phyloP scores from a whole-genome alignment of 306 rosid species.

The Sechiopsis laciniata region DNA sequence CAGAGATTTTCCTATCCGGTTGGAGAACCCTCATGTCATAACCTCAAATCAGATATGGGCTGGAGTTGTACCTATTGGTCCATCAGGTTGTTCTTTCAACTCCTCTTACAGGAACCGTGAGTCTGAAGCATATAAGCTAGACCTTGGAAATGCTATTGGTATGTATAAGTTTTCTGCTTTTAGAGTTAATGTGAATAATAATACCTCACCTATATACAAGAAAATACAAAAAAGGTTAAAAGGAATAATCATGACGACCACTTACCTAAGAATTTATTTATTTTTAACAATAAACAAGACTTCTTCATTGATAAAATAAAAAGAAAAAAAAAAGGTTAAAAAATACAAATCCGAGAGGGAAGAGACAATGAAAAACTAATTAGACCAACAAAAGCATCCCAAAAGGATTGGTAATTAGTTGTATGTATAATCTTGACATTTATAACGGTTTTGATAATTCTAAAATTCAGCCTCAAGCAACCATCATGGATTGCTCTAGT shows the following conservation, averaged over 20 bases:
- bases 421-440: slow-evolving; percentile 1
- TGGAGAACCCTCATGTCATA: slow-evolving; percentile 96
- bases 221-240: not conserved
- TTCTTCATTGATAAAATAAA: too few relatives aligned
- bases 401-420: not conserved
- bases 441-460: not conserved
- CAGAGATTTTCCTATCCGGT: slow-evolving; percentile 80
- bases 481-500: too few relatives aligned
- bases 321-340: too few relatives aligned
- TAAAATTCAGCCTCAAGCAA: not conserved
- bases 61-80: slow-evolving; percentile 89
- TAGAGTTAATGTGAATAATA: not conserved
- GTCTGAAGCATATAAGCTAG: slow-evolving; percentile 68
- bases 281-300: not conserved
- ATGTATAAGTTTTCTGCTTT: slow-evolving; percentile 19
- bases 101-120: slow-evolving; percentile 83
- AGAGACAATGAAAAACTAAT: not conserved
- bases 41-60: slow-evolving; percentile 88
- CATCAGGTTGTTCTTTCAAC: slow-evolving; percentile 74
- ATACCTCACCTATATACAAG: not conserved
- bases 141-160: slow-evolving; percentile 97
- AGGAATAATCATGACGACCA: too few relatives aligned
- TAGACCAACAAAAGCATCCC: not conserved
- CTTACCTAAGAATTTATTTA: too few relatives aligned
- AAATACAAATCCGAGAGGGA: not conserved